Conservation (phyloP, 2,329 filamentous ascomycete genomes). For the Aspergillus arachidicola region DNA sequence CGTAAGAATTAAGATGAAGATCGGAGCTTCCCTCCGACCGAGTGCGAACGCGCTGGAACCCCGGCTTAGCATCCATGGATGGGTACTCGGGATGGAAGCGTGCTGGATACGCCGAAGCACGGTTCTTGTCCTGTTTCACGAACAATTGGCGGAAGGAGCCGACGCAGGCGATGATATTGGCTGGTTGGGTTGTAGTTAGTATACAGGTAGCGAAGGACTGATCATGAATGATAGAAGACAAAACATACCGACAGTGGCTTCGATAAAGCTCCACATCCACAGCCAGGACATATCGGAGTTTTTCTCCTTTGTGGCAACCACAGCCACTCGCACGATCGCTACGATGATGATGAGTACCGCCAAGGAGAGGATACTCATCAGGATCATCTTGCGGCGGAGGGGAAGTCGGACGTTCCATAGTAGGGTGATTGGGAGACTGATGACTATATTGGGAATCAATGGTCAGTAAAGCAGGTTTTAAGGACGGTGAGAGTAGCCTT, state of each 20-base stretch:
- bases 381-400: neutral
- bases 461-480: neutral
- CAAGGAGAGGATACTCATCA: neutral
- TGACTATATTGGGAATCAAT: neutral
- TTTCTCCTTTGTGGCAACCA: neutral
- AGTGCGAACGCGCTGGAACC: neutral
- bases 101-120: neutral
- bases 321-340: neutral
- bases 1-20: neutral
- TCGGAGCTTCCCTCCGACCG: neutral
- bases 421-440: neutral
- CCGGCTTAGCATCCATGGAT: neutral
- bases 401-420: neutral
- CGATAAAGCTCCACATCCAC: neutral
- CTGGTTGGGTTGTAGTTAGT: neutral
- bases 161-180: neutral
- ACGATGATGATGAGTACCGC: neutral
- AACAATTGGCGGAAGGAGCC: neutral
- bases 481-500: neutral
- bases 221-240: neutral
- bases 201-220: fast-evolving
- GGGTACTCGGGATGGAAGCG: neutral
- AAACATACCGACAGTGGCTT: neutral
- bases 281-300: neutral
- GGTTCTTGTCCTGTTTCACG: neutral